Evolutionary conservation across 2,329 filamentous ascomycete genomes (phyloP), one percentile per base, ranked within the genome.

Genomic region (Cercospora zeina): DNA sequence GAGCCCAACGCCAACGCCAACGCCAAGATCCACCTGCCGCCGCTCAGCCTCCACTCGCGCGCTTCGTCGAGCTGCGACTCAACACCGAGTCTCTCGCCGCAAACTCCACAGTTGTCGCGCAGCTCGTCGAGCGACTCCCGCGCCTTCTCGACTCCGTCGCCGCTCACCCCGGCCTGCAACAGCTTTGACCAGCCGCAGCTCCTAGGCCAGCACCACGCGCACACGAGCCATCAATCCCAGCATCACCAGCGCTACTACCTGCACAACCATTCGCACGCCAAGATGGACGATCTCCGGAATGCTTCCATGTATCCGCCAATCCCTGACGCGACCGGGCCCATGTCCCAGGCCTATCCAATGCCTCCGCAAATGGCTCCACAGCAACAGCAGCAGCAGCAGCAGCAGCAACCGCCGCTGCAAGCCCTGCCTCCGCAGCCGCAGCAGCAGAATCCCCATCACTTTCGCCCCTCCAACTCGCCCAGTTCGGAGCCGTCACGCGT

Each of bases 81-180:
- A 37, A 80, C 79, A 14, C 77, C 78, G 37, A 76, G 76, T 67
- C 73, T 77, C 59, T 79, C 78, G 31, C 79, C 80, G 37, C 77
- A 77, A 58, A 81, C 79, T 1, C 79, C 79, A 21, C 76, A 73
- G 59, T 75, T 81, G 24, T 72, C 78, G 30, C 78, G 79, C 69
- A 80, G 77, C 71, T 72, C 77, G 62, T 80, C 79, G 19, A 78
- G 77, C 58, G 79, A 81, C 66, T 81, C 79, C 4, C 72, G 73
- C 62, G 70, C 68, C 64, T 73, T 75, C 72, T 73, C 76, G 59
- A 78, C 77, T 1, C 79, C 78, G 1, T 81, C 79, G 58, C 80
- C 80, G 65, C 74, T 79, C 59, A 81, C 80, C 10, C 80, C 80
- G 16, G 76, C 76, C 33, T 79, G 63, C 65, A 63, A 63, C 62